Evolutionary conservation across 2,329 filamentous ascomycete genomes (phyloP), one percentile per base, ranked within the genome.

Genomic region (Periconia digitata): DNA sequence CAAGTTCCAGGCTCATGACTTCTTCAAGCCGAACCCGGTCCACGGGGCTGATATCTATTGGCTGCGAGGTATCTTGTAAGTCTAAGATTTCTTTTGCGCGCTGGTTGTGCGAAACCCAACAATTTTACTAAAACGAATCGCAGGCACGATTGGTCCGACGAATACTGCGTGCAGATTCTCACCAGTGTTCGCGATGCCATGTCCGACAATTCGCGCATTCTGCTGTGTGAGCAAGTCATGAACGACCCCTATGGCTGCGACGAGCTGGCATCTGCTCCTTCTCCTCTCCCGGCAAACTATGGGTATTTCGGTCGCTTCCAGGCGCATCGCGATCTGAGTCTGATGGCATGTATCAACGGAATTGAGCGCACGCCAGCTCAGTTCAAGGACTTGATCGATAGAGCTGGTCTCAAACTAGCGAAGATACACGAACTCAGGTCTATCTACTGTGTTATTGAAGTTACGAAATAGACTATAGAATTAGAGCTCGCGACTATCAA

Each of bases 331-430:
- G 69, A 71, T 39, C 47, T 71, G 8, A 56, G 54, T 27, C 64
- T 72, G 60, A 70, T 70, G 65, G 46, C 62, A 2, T 60, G 62
- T 29, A 67, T 71, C 50, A 72, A 71, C 37, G 69, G 70, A 1
- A 72, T 72, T 32, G 69, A 72, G 55, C 54, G 67, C 1, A 71
- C 63, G 34, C 69, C 67, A 1, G 55, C 53, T 1, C 58, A 72
- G 38, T 68, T 71, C 40, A 51, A 53, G 12, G 48, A 43, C 17
- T 49, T 72, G 6, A 35, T 67, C 21, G 54, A 65, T 41, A 44
- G 44, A 18, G 62, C 70, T 7, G 68, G 66, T 1, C 50, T 72
- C 27, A 54, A 49, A 46, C 38, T 71, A 6, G 60, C 49, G 32
- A 69, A 64, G 51, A 64, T 71, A 4, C 27, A 32, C n/a, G 27